Conservation (phyloP, 805 yeast species). For the Nakazawaea molendinolei region DNA sequence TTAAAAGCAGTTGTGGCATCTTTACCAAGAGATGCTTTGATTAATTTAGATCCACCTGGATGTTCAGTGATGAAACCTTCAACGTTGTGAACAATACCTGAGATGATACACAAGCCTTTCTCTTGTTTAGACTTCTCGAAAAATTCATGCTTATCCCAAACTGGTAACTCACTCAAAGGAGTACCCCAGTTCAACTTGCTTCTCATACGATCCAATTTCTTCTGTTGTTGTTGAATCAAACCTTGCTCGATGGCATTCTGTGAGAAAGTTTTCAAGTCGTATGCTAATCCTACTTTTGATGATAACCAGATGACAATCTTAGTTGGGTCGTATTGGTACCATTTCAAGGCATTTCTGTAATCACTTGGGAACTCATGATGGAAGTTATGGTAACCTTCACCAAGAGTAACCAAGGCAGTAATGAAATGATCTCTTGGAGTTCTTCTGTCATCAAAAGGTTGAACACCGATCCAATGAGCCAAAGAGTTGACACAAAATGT, state of each 20-base stretch:
- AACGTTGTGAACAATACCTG: constrained; percentile 78
- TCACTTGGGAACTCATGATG: constrained; percentile 89
- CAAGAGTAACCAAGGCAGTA: constrained; percentile 78
- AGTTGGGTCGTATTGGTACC: constrained; percentile 88
- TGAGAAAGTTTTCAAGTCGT: constrained; percentile 68
- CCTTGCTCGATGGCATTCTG: constrained; percentile 82
- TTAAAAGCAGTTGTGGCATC: constrained; percentile 81
- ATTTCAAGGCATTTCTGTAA: constrained; percentile 79
- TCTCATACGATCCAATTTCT: constrained; percentile 63
- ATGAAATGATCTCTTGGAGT: constrained; percentile 79
- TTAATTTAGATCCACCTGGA: constrained; percentile 77
- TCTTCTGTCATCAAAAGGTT: constrained; percentile 83
- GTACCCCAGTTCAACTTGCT: constrained; percentile 70
- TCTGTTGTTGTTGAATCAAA: constrained; percentile 74
- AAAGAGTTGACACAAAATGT: constrained; percentile 82
- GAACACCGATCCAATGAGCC: constrained; percentile 82
- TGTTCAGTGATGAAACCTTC: constrained; percentile 63
- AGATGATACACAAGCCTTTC: constrained; percentile 59
- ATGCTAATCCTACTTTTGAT: constrained; percentile 64
- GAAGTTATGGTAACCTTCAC: constrained; percentile 88
- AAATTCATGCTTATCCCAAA: constrained; percentile 65
- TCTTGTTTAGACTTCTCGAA: constrained; percentile 40
- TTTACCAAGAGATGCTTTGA: constrained; percentile 67
- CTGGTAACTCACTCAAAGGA: constrained; percentile 56
- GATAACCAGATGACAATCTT: constrained; percentile 52